A percentile compares a stretch with the other conserved stretches of the same genome.
These are phyloP conservation scores for Trichophyton schoenleinii DNA, from an alignment of 2,329 filamentous ascomycete species.

Conservation along the genomic window DNA sequence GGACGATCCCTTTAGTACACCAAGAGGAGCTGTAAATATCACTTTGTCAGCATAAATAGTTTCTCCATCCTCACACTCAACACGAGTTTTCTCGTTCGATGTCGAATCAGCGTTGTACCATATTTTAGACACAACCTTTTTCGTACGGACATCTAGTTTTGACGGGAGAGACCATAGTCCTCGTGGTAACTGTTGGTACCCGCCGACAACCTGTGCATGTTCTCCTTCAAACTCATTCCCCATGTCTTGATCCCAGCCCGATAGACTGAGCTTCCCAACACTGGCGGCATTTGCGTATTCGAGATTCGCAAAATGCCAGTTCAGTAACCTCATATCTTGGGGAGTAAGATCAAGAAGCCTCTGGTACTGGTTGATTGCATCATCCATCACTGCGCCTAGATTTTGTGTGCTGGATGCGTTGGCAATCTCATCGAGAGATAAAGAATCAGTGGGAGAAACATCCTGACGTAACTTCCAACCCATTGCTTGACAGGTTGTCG, in stretches of 20 bases:
- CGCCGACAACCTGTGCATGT: conserved; percentile 85
- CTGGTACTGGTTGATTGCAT: conserved; percentile 80
- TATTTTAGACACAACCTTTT: conserved; percentile 60
- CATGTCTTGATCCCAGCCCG: conserved; percentile 91
- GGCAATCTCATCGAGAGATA: conserved; percentile 58
- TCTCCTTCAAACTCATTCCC: conserved; percentile 95
- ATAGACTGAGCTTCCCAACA: conserved; percentile 72
- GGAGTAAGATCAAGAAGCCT: conserved; percentile 68
- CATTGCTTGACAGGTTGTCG: conserved; percentile 63
- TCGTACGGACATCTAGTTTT: conserved; percentile 63
- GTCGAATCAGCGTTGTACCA: conserved; percentile 43
- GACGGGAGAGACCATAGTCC: conserved; percentile 68
- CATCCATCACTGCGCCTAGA: conserved; percentile 80
- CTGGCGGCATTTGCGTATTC: conserved; percentile 95
- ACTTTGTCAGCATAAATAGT: conserved; percentile 73
- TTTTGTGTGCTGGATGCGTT: conserved; percentile 53
- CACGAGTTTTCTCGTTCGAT: conserved; percentile 39
- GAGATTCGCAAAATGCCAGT: conserved; percentile 96
- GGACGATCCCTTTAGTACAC: conserved; percentile 72
- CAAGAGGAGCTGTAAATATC: conserved; percentile 80
- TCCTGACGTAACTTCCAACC: conserved; percentile 66
- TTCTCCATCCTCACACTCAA: conserved; percentile 68
- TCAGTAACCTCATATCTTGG: conserved; percentile 79
- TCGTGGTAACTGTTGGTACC: conserved; percentile 85
- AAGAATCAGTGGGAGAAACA: conserved; percentile 49